Conservation (phyloP, 2,329 filamentous ascomycete genomes). For the Zalaria obscura region DNA sequence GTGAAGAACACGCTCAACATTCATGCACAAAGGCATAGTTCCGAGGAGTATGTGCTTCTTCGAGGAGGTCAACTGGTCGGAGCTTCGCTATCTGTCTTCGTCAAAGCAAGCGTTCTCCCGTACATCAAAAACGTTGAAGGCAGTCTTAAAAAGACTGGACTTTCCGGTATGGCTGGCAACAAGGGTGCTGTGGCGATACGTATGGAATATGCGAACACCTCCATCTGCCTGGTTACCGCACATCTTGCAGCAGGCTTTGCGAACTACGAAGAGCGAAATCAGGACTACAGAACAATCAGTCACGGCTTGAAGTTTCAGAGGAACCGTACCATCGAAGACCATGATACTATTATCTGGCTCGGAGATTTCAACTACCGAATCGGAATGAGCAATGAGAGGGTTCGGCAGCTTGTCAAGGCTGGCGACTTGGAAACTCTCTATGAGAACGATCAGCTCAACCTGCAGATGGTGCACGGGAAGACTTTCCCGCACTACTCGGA, state of each 20-base stretch:
- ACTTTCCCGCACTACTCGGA: constrained; percentile 90
- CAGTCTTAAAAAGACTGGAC: constrained; percentile 81
- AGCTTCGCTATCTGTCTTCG: constrained; percentile 82
- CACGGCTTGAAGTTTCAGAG: constrained; percentile 80
- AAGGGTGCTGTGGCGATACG: constrained; percentile 95
- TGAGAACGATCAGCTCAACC: constrained; percentile 88
- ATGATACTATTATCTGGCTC: constrained; percentile 84
- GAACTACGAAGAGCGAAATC: constrained; percentile 92
- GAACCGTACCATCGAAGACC: constrained; percentile 81
- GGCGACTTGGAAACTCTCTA: constrained; percentile 67
- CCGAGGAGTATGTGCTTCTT: constrained; percentile 74
- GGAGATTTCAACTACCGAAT: constrained; percentile 99
- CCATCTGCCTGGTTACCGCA: constrained; percentile 88
- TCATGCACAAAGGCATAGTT: constrained; percentile 48
- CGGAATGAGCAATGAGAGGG: constrained; percentile 64
- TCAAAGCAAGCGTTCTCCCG: constrained; percentile 60
- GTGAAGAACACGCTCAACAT: constrained; percentile 66
- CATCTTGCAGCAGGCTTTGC: constrained; percentile 92
- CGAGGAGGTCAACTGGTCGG: constrained; percentile 90
- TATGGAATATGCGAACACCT: constrained; percentile 85
- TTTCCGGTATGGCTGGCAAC: constrained; percentile 95
- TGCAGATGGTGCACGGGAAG: constrained; percentile 89
- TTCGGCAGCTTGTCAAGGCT: constrained; percentile 57
- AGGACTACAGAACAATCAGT: constrained; percentile 81
- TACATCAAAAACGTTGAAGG: constrained; percentile 96